Conservation (phyloP, 139 green algal species). For the Edaphochlamys debaryana region DNA sequence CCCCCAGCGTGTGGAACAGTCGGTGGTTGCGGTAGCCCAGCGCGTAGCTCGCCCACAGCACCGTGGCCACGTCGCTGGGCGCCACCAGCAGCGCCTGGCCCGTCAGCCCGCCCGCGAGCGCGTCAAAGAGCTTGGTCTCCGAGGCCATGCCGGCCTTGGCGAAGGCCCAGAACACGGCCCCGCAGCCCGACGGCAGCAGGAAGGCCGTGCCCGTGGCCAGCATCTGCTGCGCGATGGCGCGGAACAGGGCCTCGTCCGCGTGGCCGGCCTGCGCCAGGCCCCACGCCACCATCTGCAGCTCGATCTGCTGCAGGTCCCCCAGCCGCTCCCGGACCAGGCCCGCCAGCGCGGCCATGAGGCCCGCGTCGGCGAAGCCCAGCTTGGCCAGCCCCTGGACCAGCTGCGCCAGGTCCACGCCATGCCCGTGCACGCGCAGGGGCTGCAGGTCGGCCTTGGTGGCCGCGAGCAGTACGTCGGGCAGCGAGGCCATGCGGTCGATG, state of each 20-base stretch:
- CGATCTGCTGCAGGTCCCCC: conserved; percentile 3
- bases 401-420: conserved; percentile 43
- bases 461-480: conserved; percentile 20
- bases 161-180: conserved; percentile 2
- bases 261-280: background rate
- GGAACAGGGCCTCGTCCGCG: background rate
- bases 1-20: conserved; percentile 18
- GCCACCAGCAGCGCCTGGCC: conserved; percentile 24
- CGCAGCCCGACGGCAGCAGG: conserved; percentile 6
- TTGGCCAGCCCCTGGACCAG: conserved; percentile 45
- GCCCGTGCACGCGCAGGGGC: conserved; percentile 30
- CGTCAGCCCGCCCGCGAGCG: conserved; percentile 12
- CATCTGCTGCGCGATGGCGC: background rate
- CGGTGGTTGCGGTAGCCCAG: background rate
- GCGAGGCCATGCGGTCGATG: background rate
- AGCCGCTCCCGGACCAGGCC: background rate
- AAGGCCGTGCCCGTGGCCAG: background rate
- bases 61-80: conserved; percentile 24
- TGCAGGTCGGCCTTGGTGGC: background rate
- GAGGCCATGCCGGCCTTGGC: background rate
- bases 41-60: background rate
- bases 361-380: conserved; percentile 1
- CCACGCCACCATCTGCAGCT: conserved; percentile 25
- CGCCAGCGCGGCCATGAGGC: conserved; percentile 3
- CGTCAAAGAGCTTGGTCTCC: background rate